A percentile compares a stretch with the other conserved stretches of the same genome.
These are phyloP conservation scores for Adenanthera pavonina DNA, from an alignment of 306 rosid species.

Conservation along the genomic window DNA sequence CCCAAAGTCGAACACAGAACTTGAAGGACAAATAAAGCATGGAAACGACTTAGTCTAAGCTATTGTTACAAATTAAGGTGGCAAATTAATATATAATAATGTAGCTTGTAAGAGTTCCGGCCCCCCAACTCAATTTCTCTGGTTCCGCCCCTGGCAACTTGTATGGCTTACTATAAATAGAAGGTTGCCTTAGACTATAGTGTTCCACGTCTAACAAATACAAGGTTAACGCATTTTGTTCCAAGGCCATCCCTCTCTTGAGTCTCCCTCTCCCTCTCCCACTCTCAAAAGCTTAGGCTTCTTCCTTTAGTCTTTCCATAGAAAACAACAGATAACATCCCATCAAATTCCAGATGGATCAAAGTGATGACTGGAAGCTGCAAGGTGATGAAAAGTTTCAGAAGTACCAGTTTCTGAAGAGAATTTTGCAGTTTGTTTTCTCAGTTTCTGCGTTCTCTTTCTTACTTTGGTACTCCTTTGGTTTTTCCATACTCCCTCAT, in stretches of 20 bases:
- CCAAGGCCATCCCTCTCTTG: slow-evolving; percentile 7
- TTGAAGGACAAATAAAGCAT: too few species aligned
- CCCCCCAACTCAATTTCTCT: too few species aligned
- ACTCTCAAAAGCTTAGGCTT: not conserved
- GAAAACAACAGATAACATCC: not conserved
- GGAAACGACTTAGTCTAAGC: too few species aligned
- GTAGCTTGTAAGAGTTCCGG: too few species aligned
- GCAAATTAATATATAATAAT: too few species aligned
- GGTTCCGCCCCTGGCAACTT: too few species aligned
- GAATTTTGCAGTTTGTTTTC: slow-evolving; percentile 42
- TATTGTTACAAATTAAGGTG: too few species aligned
- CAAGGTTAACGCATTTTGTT: not conserved
- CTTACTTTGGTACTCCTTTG: slow-evolving; percentile 47
- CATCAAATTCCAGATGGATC: not conserved
- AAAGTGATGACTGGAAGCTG: slow-evolving; percentile 27
- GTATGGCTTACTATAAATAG: slow-evolving; percentile 8
- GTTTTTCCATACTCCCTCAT: slow-evolving; percentile 50
- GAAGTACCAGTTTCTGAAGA: slow-evolving; percentile 40
- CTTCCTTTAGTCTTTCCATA: not conserved
- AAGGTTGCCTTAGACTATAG: not conserved
- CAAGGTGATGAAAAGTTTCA: not conserved
- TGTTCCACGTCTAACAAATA: not conserved
- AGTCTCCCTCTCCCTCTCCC: not conserved
- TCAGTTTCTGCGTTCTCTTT: slow-evolving; percentile 50
- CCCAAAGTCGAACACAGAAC: too few species aligned